A percentile compares a stretch with the other conserved stretches of the same genome.
Conservation (phyloP, 2,329 filamentous ascomycete genomes). For the Fusarium sororula region DNA sequence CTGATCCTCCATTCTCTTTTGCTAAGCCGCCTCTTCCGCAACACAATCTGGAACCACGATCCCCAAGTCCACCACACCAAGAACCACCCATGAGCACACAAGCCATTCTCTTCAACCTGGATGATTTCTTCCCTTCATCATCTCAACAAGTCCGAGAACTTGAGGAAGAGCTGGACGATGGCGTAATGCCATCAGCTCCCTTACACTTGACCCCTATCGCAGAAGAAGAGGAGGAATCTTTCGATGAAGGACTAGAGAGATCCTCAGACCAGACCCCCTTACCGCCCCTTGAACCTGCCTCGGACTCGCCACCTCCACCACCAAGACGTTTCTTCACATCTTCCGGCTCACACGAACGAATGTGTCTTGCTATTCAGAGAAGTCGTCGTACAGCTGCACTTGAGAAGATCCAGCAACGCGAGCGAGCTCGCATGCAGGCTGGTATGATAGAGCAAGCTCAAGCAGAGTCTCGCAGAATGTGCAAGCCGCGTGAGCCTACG, state of each 20-base stretch:
- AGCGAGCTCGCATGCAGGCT: conserved; percentile 37
- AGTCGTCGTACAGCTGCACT: conserved; percentile 48
- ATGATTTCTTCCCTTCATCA: conserved; percentile 65
- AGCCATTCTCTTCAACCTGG: conserved; percentile 60
- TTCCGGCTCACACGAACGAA: conserved; percentile 48
- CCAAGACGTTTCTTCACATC: conserved; percentile 50
- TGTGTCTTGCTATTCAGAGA: conserved; percentile 48
- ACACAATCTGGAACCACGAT: conserved; percentile 13
- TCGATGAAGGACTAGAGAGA: conserved; percentile 22
- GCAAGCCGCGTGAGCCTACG: neutral
- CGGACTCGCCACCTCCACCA: conserved; percentile 19
- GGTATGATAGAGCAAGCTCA: conserved; percentile 25
- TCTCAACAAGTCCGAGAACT: conserved; percentile 66
- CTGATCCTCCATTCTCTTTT: neutral
- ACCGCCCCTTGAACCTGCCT: conserved; percentile 9
- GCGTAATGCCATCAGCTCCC: conserved; percentile 1
- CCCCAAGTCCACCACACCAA: conserved; percentile 29
- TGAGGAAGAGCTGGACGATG: conserved; percentile 47
- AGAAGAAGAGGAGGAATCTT: conserved; percentile 15
- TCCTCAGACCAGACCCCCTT: conserved; percentile 21
- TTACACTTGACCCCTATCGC: conserved; percentile 11
- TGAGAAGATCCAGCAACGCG: conserved; percentile 42
- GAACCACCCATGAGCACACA: conserved; percentile 58
- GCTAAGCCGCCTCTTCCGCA: conserved; percentile 1
- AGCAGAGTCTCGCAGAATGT: conserved; percentile 4